A percentile compares a stretch with the other conserved stretches of the same genome.
Conservation (phyloP, 768 basidiomycete species). For the Cystobasidium ongulense region DNA sequence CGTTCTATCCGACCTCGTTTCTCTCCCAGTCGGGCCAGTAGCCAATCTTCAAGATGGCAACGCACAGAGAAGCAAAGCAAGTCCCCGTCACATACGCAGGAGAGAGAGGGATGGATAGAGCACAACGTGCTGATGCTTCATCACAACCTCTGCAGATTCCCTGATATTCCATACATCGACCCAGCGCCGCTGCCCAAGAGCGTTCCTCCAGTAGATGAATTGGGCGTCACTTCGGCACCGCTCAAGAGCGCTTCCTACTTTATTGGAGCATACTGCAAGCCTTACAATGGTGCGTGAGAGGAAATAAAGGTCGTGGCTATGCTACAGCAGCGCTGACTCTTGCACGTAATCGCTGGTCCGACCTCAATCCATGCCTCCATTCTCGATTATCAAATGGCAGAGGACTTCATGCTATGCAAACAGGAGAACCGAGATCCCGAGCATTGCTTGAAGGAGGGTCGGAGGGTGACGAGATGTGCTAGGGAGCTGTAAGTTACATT, state of each 20-base stretch:
- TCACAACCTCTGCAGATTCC: constrained; percentile 8
- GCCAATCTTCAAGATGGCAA: constrained; percentile 15
- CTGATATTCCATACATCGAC: constrained; percentile 33
- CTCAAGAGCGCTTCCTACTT: constrained; percentile 96
- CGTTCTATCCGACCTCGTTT: not conserved
- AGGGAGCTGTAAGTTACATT: constrained; percentile 61
- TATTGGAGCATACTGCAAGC: constrained; percentile 89
- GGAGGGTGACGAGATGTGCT: constrained; percentile 90
- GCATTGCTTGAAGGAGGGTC: constrained; percentile 89
- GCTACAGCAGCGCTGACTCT: not conserved
- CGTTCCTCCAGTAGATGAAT: constrained; percentile 71
- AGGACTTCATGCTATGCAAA: constrained; percentile 98
- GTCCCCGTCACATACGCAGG: not conserved
- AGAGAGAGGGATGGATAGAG: not conserved
- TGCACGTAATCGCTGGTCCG: not conserved
- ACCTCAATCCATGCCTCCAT: not conserved
- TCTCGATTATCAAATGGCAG: constrained; percentile 46
- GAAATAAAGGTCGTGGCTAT: not conserved
- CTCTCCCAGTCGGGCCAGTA: not conserved
- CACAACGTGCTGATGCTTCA: not conserved
- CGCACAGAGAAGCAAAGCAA: constrained; percentile 25
- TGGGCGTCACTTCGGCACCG: constrained; percentile 83
- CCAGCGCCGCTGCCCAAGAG: constrained; percentile 36
- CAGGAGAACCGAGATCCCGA: constrained; percentile 77
- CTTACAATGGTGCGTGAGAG: constrained; percentile 68